Evolutionary conservation across 2,329 filamentous ascomycete genomes (phyloP), one percentile per base, ranked within the genome.

Genomic region (Ophiostoma piceae): DNA sequence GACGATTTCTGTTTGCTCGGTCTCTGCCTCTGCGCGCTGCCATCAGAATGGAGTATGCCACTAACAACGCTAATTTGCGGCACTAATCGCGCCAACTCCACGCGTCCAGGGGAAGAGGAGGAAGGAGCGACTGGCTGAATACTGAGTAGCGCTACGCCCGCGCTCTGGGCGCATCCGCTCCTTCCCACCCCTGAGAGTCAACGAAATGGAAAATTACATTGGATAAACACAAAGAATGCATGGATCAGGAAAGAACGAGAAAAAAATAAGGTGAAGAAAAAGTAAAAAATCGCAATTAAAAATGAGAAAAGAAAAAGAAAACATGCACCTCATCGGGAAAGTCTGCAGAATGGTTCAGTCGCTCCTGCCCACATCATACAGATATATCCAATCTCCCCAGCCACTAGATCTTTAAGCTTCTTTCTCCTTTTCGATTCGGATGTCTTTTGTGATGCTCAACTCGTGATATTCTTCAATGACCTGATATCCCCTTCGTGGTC

Each of bases 151-250:
- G 66, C 69, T 65, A 67, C 47, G 62, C 35, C 60, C 35, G 19
- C 66, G 32, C 64, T 43, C 41, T 43, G 68, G 43, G 29, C 22
- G 57, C 66, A 65, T 57, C 67, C 67, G 68, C 70, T 67, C 65
- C 67, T 71, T 37, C 43, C 62, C 60, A 67, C 72, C 72, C 71
- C 71, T 71, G 70, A 68, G 68, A 72, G 72, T 71, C 72, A 71
- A 73, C 69, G 70, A 67, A 68, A 67, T 68, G 54, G 67, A 68
- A 60, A 68, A 54, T 35, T 22, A 57, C 32, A 57, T 14, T 51
- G n/a, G 26, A 37, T 51, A 51, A 54, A 51, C 12, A 51, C 68
- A 57, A 69, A 32, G 62, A 54, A 67, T 67, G 32, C 41, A 66
- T 37, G 39, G 41, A 70, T 67, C 62, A 64, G 70, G 68, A 72